These are phyloP conservation scores for Wickerhamiella parazyma DNA, from an alignment of 805 yeast genomes.

Conservation along the genomic window DNA sequence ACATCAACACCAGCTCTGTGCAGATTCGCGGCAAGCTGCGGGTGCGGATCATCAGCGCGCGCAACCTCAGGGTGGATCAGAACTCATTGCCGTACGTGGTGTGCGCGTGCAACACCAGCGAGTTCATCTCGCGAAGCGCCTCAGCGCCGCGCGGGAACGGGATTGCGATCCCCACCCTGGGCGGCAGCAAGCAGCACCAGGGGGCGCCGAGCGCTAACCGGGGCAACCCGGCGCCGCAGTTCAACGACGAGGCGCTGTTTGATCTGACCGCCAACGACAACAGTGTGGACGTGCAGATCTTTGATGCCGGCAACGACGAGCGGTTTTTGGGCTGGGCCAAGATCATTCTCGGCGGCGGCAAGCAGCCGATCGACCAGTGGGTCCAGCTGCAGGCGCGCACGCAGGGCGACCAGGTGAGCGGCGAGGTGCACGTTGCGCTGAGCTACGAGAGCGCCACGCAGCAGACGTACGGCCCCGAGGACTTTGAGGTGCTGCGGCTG, in stretches of 20 bases:
- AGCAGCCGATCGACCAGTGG: conserved; percentile 48
- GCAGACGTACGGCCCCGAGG: conserved; percentile 73
- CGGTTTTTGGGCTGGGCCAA: conserved; percentile 71
- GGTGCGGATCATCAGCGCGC: conserved; percentile 71
- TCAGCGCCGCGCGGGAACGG: conserved; percentile 17
- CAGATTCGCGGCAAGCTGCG: conserved; percentile 50
- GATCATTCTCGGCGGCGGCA: conserved; percentile 22
- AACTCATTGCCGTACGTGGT: conserved; percentile 49
- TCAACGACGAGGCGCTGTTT: conserved; percentile 88
- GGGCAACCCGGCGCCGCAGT: conserved; percentile 47
- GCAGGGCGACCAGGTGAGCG: conserved; percentile 60
- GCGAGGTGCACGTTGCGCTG: conserved; percentile 64
- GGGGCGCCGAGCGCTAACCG: conserved; percentile 2
- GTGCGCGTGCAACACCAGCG: conserved; percentile 82
- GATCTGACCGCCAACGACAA: conserved; percentile 75
- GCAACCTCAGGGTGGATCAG: conserved; percentile 31
- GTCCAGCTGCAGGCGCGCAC: conserved; percentile 56
- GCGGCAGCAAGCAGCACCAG: conserved; percentile 7
- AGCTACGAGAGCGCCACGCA: conserved; percentile 56
- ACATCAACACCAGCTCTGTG: conserved; percentile 14
- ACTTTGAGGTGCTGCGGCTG: conserved; percentile 80
- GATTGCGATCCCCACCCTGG: conserved; percentile 28
- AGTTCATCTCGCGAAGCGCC: conserved; percentile 51
- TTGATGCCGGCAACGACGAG: conserved; percentile 73
- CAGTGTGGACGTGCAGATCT: conserved; percentile 78